Evolutionary conservation across 140 eudicot genomes (phyloP).

Genomic region (Senecio squalidus): DNA sequence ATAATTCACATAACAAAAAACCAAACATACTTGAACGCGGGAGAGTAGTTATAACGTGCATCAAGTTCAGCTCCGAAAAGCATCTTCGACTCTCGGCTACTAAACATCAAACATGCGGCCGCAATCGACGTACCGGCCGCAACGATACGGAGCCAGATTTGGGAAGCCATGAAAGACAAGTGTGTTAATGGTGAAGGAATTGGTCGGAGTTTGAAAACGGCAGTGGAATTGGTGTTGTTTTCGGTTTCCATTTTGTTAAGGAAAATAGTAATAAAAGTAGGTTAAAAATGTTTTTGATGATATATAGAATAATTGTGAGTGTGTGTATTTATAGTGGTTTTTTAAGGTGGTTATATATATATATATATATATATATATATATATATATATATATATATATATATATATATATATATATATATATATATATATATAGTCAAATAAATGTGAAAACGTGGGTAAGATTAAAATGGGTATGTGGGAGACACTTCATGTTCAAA

Average conservation of each 20-base stretch:
- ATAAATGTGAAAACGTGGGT: slow-evolving; percentile 19
- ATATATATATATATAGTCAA: background rate
- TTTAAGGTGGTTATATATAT: background rate
- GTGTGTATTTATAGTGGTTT: slow-evolving; percentile 15
- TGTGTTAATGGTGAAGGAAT: slow-evolving; percentile 26
- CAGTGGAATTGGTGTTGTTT: background rate
- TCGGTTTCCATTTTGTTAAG: slow-evolving; percentile 25
- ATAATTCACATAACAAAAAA: background rate
- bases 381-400: no score
- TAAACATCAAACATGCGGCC: slow-evolving; percentile 47
- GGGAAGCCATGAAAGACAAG: slow-evolving; percentile 29
- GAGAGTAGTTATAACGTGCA: slow-evolving; percentile 62
- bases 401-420: no score
- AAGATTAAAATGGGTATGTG: slow-evolving; percentile 12
- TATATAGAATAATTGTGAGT: background rate
- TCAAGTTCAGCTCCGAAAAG: slow-evolving; percentile 37
- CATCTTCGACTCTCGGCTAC: slow-evolving; percentile 38
- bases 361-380: no score
- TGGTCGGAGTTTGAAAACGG: slow-evolving; percentile 10
- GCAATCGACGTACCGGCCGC: slow-evolving; percentile 40
- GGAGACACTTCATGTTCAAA: background rate
- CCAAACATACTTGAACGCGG: slow-evolving; percentile 58
- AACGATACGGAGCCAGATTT: slow-evolving; percentile 42
- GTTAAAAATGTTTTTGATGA: background rate
- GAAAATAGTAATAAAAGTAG: background rate